Evolutionary conservation across 1,284 basidiomycete genomes (phyloP), one percentile per base, ranked within the genome.

Genomic region (Dichomitus squalens): DNA sequence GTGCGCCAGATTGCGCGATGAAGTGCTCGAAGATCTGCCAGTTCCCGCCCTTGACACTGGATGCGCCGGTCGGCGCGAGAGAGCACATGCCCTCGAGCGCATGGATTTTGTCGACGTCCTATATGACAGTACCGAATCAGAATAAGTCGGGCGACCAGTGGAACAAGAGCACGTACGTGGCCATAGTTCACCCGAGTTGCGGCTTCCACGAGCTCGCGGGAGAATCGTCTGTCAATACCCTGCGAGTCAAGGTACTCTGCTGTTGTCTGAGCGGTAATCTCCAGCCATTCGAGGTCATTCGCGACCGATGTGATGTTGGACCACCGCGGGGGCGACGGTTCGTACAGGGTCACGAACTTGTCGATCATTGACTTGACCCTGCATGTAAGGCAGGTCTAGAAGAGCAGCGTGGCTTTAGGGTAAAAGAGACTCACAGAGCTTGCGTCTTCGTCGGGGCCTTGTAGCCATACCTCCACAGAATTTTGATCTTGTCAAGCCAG

Each of bases 131-230:
- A 27, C 29, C 53, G 29, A 49, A 29, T 47, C n/a, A 31, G n/a
- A 27, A 8, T 8, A 57, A 31, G 18, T 16, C 47, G n/a, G 18
- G 38, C 7, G 53, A 21, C 33, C 44, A 36, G 41, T 41, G 25
- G 35, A 29, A 23, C 25, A 38, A 57, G 39, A 34, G 36, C 23
- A 62, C 79, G 55, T 64, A 89, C 91, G 77, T 91, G 90, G 23
- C 86, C 93, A 68, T 96, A 96, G 72, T 98, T 98, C 44, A 95
- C 93, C 18, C 95, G 81, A 7, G 93, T 93, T 4, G 88, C 86
- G 2, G 87, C 90, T 60, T 94, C 93, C 48, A 96, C 80, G 51
- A 97, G 74, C 74, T 99, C 96, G 40, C 80, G 77, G 6, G 85
- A 79, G 73, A 87, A 95, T 51, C 75, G 76, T 51, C 78, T 69